Evolutionary conservation across 1,139 yeast species (phyloP).

Genomic region (Meyerozyma smithsonii): DNA sequence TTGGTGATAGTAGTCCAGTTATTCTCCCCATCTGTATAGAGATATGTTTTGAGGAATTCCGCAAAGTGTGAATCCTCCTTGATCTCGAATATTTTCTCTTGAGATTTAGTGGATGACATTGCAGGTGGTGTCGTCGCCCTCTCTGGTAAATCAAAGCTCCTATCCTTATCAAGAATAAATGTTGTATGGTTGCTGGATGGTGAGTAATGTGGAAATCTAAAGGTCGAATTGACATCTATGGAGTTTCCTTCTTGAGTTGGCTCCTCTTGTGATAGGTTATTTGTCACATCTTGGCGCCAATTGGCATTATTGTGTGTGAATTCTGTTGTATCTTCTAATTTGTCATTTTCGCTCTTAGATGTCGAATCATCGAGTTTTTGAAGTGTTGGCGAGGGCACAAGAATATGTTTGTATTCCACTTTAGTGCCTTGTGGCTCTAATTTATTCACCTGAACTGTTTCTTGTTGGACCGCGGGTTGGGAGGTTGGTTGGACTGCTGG

Average conservation of each 20-base stretch:
- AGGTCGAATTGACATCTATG: neutral
- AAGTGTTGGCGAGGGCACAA: neutral
- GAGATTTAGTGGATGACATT: neutral
- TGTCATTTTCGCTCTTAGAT: too few relatives aligned
- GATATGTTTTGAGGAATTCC: neutral
- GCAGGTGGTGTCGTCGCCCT: neutral
- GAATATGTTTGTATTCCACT: neutral
- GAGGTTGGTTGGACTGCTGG: too few relatives aligned
- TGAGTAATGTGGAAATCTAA: neutral
- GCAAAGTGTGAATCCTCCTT: neutral
- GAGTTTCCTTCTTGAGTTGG: neutral
- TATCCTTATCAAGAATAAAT: neutral
- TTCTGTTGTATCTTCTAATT: too few relatives aligned
- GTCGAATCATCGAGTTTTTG: neutral
- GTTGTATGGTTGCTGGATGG: neutral
- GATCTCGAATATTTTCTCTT: neutral
- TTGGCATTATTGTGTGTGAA: too few relatives aligned
- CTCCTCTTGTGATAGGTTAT: too few relatives aligned
- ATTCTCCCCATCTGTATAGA: conserved; percentile 4
- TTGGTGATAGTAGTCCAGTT: conserved; percentile 2
- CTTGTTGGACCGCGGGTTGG: too few relatives aligned
- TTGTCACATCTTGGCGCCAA: neutral
- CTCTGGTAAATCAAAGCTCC: neutral
- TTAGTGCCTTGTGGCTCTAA: neutral
- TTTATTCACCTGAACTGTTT: too few relatives aligned